Evolutionary conservation across 2,329 filamentous ascomycete species (phyloP).

Genomic region (Iodosphaeria phyllophila): DNA sequence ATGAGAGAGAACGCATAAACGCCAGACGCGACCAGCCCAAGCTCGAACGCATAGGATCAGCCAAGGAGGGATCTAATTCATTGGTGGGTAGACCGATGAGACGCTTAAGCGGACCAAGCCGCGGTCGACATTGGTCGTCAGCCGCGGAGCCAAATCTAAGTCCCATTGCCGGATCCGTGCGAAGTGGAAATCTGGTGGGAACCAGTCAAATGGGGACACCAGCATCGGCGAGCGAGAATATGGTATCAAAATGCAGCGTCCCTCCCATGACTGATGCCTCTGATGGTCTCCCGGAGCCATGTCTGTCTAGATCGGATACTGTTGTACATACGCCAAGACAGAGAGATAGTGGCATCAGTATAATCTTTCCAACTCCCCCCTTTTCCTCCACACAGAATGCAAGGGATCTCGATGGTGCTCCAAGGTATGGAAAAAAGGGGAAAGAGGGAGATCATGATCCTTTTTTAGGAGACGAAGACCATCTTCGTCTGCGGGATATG

Average conservation of each 20-base stretch:
- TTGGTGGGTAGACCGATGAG: constrained; percentile 12
- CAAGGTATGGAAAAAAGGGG: no score
- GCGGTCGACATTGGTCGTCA: constrained; percentile 30
- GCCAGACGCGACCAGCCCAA: constrained; percentile 16
- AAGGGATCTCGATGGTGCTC: not conserved
- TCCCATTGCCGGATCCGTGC: constrained; percentile 25
- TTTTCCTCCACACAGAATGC: not conserved
- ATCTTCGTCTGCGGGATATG: constrained; percentile 1
- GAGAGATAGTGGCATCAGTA: not conserved
- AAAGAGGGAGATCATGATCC: no score
- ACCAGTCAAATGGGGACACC: constrained; percentile 3
- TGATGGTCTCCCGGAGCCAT: not conserved
- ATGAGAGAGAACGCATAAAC: constrained; percentile 23
- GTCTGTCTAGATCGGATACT: not conserved
- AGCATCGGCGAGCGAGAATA: constrained; percentile 1
- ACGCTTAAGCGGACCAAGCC: constrained; percentile 24
- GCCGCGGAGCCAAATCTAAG: constrained; percentile 28
- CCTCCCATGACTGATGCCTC: constrained; percentile 8
- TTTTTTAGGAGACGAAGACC: not conserved
- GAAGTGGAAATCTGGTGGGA: constrained; percentile 6
- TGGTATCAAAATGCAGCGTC: no score
- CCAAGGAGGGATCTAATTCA: constrained; percentile 20
- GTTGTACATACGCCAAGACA: not conserved
- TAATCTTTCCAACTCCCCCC: not conserved
- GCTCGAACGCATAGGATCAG: constrained; percentile 22